Conservation (phyloP, 805 yeast genomes). For the Jamesozyma jinghongensis region DNA sequence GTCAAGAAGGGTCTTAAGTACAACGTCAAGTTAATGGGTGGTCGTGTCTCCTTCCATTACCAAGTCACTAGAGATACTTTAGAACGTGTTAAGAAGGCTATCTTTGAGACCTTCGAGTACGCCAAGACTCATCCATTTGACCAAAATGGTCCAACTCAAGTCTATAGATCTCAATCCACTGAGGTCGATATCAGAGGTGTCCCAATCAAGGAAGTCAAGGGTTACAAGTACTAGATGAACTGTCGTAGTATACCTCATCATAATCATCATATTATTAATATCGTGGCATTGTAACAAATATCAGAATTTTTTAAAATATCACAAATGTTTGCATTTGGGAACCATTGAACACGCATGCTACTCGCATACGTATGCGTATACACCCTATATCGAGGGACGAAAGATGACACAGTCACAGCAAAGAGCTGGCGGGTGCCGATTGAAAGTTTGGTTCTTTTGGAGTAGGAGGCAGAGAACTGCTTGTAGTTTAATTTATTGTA, state of each 20-base stretch:
- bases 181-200: slow-evolving; percentile 28
- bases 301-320: neutral
- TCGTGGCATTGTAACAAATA: slow-evolving; percentile 17
- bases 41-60: slow-evolving; percentile 74
- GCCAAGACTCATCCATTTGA: slow-evolving; percentile 46
- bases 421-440: too few species aligned
- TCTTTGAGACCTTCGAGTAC: slow-evolving; percentile 47
- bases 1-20: slow-evolving; percentile 47
- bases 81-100: slow-evolving; percentile 48
- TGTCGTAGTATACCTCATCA: neutral
- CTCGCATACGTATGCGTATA: too few species aligned
- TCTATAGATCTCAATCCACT: slow-evolving; percentile 35
- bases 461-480: too few species aligned
- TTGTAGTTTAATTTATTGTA: too few species aligned
- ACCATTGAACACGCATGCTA: too few species aligned
- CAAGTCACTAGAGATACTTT: slow-evolving; percentile 49
- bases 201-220: slow-evolving; percentile 25
- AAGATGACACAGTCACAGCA: too few species aligned
- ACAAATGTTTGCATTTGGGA: neutral
- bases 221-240: slow-evolving; percentile 22
- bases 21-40: slow-evolving; percentile 58
- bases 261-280: slow-evolving; percentile 1
- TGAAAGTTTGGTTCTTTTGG: too few species aligned
- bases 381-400: too few species aligned
- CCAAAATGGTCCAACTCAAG: slow-evolving; percentile 40